Conservation (phyloP, 306 rosid species). For the Lathyrus aphaca region DNA sequence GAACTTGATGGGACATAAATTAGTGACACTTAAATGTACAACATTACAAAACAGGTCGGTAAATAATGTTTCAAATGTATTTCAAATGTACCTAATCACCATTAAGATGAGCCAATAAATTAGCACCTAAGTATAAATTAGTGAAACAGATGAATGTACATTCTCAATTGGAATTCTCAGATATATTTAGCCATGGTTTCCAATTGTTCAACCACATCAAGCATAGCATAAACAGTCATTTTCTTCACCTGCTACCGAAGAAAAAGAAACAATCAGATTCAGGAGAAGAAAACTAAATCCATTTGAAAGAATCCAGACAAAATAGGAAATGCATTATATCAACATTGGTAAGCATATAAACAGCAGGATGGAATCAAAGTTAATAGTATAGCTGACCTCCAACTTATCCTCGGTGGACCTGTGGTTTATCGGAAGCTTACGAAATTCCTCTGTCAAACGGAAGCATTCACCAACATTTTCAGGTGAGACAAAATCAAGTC, state of each 20-base stretch:
- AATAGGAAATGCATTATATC: no score
- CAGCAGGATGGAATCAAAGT: neutral
- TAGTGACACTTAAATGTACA: neutral
- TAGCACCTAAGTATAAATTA: no score
- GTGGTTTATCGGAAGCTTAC: conserved; percentile 71
- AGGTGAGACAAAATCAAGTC: conserved; percentile 83
- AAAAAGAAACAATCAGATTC: conserved; percentile 23
- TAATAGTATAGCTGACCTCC: conserved; percentile 55
- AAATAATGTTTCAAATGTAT: neutral
- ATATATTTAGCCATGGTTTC: no score
- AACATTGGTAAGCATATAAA: neutral
- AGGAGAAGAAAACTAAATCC: neutral
- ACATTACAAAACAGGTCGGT: neutral
- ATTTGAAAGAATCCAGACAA: no score
- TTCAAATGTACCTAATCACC: neutral
- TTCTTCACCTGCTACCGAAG: conserved; percentile 65
- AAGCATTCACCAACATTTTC: conserved; percentile 80
- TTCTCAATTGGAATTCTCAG: no score
- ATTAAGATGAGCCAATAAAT: neutral
- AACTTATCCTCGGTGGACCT: conserved; percentile 64
- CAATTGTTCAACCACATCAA: neutral
- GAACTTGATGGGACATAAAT: neutral
- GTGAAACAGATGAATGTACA: no score
- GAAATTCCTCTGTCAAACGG: conserved; percentile 74
- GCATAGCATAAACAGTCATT: conserved; percentile 62